These are phyloP conservation scores for Lecanicillium sp. DNA, from an alignment of 2,329 filamentous ascomycete species.

Conservation along the genomic window DNA sequence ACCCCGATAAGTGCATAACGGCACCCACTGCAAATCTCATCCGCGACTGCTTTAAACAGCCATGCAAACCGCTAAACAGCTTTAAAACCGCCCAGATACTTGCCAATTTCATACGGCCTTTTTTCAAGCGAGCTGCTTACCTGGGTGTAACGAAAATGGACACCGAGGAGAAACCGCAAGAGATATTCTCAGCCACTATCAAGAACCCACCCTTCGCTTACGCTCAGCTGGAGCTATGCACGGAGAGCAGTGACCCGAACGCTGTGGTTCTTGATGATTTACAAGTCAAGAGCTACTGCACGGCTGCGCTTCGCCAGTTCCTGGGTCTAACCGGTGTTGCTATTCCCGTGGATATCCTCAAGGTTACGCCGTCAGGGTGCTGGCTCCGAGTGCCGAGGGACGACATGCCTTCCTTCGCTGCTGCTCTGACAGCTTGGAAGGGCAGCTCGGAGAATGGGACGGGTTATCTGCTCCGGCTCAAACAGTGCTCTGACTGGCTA, in stretches of 20 bases:
- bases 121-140: no score
- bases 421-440: conserved; percentile 58
- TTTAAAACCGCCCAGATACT: no score
- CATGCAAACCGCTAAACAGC: no score
- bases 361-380: conserved; percentile 44
- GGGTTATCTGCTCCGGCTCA: conserved; percentile 46
- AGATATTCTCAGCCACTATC: conserved; percentile 36
- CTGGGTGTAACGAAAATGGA: no score
- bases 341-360: conserved; percentile 64
- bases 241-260: conserved; percentile 16
- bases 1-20: conserved; percentile 8
- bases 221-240: conserved; percentile 41
- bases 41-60: no score
- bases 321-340: conserved; percentile 61
- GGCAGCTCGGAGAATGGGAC: conserved; percentile 34
- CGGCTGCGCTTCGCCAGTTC: conserved; percentile 57
- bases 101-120: no score
- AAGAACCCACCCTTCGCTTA: conserved; percentile 47
- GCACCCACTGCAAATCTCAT: not conserved
- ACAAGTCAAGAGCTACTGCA: conserved; percentile 55
- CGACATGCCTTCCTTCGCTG: conserved; percentile 53
- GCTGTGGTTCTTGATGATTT: conserved; percentile 46
- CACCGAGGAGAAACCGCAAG: not conserved
- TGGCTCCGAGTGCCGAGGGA: conserved; percentile 59
- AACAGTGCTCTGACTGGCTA: conserved; percentile 56